These are phyloP conservation scores for Russula griseocarnosa DNA, from an alignment of 768 basidiomycete species.

Conservation along the genomic window DNA sequence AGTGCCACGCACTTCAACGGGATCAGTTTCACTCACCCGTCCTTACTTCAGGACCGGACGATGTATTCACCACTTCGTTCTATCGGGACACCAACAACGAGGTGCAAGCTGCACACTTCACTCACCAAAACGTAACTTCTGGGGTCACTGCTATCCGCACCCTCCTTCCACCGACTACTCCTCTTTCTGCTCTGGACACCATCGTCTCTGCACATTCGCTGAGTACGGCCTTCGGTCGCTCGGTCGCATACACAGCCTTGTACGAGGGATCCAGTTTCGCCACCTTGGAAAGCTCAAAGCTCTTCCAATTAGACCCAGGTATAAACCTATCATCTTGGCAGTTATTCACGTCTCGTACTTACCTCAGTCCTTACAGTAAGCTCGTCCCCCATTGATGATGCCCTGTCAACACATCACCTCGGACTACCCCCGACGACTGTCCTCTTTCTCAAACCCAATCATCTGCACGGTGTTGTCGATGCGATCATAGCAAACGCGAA, in stretches of 20 bases:
- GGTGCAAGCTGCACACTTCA: constrained; percentile 60
- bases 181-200: constrained; percentile 68
- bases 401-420: constrained; percentile 45
- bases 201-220: constrained; percentile 72
- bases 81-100: constrained; percentile 50
- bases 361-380: not conserved
- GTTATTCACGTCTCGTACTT: not conserved
- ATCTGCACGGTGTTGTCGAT: constrained; percentile 52
- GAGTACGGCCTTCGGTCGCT: constrained; percentile 72
- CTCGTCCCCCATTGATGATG: constrained; percentile 44
- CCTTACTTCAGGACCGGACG: constrained; percentile 45
- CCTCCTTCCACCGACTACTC: constrained; percentile 67
- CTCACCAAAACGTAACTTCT: constrained; percentile 83
- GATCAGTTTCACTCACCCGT: constrained; percentile 10
- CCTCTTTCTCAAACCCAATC: constrained; percentile 64
- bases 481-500: constrained; percentile 53
- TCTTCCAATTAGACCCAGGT: constrained; percentile 49
- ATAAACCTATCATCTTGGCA: constrained; percentile 19
- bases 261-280: constrained; percentile 72
- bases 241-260: constrained; percentile 74
- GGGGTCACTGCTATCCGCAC: constrained; percentile 79
- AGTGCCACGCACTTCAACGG: constrained; percentile 30
- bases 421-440: constrained; percentile 74
- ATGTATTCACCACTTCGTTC: constrained; percentile 68
- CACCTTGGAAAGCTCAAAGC: constrained; percentile 53